Base-by-base conservation (phyloP, 495 filamentous ascomycete genomes). In the Chaetomium cochliodes region DNA sequence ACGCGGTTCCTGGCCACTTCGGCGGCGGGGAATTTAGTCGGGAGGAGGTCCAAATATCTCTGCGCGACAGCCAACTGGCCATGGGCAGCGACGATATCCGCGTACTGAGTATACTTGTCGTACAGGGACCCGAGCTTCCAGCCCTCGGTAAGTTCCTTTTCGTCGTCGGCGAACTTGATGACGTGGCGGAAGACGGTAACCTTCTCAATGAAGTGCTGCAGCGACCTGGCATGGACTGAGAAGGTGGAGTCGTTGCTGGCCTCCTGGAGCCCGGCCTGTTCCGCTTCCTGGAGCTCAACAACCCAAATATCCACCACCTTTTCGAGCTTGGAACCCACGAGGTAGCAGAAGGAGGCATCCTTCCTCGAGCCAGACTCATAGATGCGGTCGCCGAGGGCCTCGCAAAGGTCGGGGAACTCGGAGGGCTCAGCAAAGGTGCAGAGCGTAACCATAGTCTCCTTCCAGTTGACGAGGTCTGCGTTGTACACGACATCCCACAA, bases 401-500 rank as follows among this genome's bases (percentile, higher is more conserved):
- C 94, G 70, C 92, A 97, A n/a, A 99, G 85, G 70, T 98, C 96
- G 33, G 92, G 83, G 75, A 98, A 99, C 69, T 98, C 94, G 60
- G 87, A 84, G 47, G 90, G 87, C 57, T 94, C 87, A 13, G 93
- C 93, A 75, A 93, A 97, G 15, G 93, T 97, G 84, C 94, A 98
- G 33, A 99, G 82, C 2, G 92, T 89, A 30, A 90, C 92, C 91
- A 98, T 93, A 13, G 94, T 87, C 75, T 98, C 94, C 78, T 93
- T 98, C 94, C 94, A 99, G 76, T 93, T 90, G 47, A 83, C 81
- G 51, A 98, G 76, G 70, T 96, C 90, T 1, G 94, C 96, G 70
- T 99, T 98, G 76, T 98, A 89, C 11, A 97, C 94, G 52, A 98
- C 84, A 79, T 99, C 94, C 94, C 96, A 98, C 9, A 99, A 81